Percentiles rank a stretch among this genome's conserved stretches.
Conservation (phyloP, 2,329 filamentous ascomycete species). For the Aspergillus neotritici region DNA sequence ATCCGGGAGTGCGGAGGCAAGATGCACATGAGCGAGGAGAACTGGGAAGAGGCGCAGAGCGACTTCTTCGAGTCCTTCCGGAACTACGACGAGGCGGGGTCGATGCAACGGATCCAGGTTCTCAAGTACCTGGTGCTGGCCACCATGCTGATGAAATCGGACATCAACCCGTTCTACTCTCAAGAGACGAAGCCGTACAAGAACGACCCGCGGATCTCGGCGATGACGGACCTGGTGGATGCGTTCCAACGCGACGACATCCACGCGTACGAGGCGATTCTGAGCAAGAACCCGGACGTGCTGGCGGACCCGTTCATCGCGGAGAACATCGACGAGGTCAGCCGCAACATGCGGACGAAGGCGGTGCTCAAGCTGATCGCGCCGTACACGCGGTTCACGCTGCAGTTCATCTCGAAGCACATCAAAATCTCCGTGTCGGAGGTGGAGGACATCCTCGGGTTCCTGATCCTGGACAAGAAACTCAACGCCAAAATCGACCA, state of each 20-base stretch:
- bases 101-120: constrained; percentile 91
- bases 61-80: constrained; percentile 99
- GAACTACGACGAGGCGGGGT: constrained; percentile 97
- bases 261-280: constrained; percentile 78
- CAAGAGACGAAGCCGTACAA: constrained; percentile 99
- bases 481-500: constrained; percentile 87
- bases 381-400: constrained; percentile 86
- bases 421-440: constrained; percentile 80
- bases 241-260: constrained; percentile 96
- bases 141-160: constrained; percentile 96
- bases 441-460: constrained; percentile 92
- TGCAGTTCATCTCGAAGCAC: constrained; percentile 80
- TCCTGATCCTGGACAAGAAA: constrained; percentile 84
- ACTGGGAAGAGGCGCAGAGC: constrained; percentile 94
- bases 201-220: constrained; percentile 87
- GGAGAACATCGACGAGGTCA: constrained; percentile 98
- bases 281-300: constrained; percentile 82
- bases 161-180: constrained; percentile 98
- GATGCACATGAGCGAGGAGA: constrained; percentile 99
- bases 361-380: constrained; percentile 88
- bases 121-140: constrained; percentile 94
- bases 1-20: constrained; percentile 98
- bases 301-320: constrained; percentile 92
- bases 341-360: constrained; percentile 95
- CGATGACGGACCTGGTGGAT: constrained; percentile 95